Evolutionary conservation across 2,329 filamentous ascomycete genomes (phyloP).

Genomic region (Alternaria postmessia): DNA sequence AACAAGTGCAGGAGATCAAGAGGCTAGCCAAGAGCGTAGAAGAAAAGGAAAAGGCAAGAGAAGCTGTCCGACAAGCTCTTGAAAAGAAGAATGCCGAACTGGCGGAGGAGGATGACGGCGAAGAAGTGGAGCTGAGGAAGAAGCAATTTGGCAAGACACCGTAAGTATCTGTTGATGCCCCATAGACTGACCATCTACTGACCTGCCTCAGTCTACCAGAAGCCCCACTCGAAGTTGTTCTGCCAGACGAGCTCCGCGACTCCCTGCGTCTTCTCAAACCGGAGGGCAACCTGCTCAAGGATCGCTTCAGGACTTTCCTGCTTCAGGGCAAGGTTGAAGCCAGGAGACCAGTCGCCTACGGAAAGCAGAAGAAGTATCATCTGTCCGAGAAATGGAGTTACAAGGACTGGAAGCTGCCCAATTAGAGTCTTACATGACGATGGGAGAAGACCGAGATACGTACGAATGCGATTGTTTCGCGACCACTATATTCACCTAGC

Average conservation of each 20-base stretch:
- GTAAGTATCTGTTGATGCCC: constrained; percentile 37
- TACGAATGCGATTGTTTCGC: not conserved
- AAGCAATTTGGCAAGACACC: constrained; percentile 74
- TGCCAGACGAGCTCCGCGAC: constrained; percentile 61
- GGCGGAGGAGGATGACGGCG: constrained; percentile 46
- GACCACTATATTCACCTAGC: not conserved
- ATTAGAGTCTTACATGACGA: constrained; percentile 3
- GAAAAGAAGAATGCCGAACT: constrained; percentile 36
- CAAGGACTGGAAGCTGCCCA: constrained; percentile 81
- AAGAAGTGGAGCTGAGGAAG: constrained; percentile 65
- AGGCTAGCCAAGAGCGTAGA: constrained; percentile 71
- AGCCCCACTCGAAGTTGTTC: constrained; percentile 61
- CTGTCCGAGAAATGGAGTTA: constrained; percentile 96
- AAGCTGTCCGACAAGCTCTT: constrained; percentile 34
- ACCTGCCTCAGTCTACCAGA: constrained; percentile 69
- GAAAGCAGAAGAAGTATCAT: constrained; percentile 81
- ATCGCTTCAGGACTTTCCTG: constrained; percentile 88
- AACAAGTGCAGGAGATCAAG: constrained; percentile 75
- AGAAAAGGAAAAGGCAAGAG: constrained; percentile 63
- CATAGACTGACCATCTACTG: constrained; percentile 5
- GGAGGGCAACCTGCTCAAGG: constrained; percentile 93
- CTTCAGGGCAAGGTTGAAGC: constrained; percentile 89
- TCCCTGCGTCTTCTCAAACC: constrained; percentile 70
- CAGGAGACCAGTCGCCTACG: constrained; percentile 78
- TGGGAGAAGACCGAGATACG: not conserved